These are phyloP conservation scores for Neohortaea acidophila DNA, from an alignment of 495 filamentous ascomycete genomes.

Conservation along the genomic window DNA sequence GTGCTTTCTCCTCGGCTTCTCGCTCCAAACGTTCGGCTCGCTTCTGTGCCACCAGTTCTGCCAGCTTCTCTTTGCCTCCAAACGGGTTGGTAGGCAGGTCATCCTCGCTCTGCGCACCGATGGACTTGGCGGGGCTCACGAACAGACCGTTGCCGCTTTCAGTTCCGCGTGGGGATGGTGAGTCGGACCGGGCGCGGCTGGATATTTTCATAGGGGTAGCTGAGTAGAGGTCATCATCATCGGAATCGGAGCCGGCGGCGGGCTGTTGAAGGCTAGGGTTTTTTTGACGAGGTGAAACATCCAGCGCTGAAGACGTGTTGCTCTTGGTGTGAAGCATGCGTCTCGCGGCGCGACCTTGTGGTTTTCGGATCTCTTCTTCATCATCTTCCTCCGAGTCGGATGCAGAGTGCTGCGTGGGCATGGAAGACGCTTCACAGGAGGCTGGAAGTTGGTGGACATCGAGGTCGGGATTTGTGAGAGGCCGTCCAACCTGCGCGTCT, in stretches of 20 bases:
- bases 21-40: constrained; percentile 13
- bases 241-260: no score
- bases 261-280: neutral
- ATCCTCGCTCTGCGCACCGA: constrained; percentile 3
- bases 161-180: constrained; percentile 2
- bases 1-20: constrained; percentile 10
- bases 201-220: constrained; percentile 6
- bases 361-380: constrained; percentile 3
- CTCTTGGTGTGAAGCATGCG: constrained; percentile 6
- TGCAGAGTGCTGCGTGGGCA: neutral
- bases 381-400: constrained; percentile 1
- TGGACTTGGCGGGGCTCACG: constrained; percentile 14
- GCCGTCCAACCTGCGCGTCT: no score
- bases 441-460: no score
- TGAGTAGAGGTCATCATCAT: constrained; percentile 15
- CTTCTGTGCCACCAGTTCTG: constrained; percentile 18
- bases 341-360: constrained; percentile 10
- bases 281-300: no score
- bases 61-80: constrained; percentile 12
- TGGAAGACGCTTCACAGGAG: no score
- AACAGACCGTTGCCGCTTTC: constrained; percentile 9
- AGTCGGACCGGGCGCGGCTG: neutral
- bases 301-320: no score
- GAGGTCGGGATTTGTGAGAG: no score
- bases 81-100: constrained; percentile 9